phyloP scores from a whole-genome alignment of 805 yeast species.

The Kuraishia ogatae region DNA sequence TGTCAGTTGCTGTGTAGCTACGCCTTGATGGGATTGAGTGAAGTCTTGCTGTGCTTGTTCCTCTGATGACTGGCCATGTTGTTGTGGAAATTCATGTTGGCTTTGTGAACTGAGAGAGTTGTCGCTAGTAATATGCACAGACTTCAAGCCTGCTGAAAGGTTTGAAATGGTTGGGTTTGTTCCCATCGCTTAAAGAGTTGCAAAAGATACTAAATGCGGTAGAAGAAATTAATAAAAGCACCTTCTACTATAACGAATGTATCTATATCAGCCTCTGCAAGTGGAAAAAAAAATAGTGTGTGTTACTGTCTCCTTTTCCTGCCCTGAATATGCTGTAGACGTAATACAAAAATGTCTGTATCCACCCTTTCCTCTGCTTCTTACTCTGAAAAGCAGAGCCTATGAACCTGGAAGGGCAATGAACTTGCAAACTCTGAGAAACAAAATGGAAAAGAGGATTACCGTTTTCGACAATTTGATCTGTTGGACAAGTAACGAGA shows the following conservation, averaged over 20 bases:
- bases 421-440: no score
- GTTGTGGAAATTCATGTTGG: conserved; percentile 2
- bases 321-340: no score
- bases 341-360: no score
- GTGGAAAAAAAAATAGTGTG: neutral
- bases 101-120: conserved; percentile 5
- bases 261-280: neutral
- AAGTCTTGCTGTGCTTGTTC: conserved; percentile 3
- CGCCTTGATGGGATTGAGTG: neutral
- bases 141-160: conserved; percentile 28
- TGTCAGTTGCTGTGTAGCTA: neutral
- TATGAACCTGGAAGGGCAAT: no score
- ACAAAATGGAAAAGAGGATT: no score
- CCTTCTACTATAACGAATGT: neutral
- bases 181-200: neutral
- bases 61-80: conserved; percentile 2
- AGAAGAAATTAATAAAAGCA: neutral
- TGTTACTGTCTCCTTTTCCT: neutral
- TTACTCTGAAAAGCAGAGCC: no score
- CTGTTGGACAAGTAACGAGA: no score
- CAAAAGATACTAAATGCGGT: no score
- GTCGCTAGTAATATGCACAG: conserved; percentile 23
- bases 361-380: no score
- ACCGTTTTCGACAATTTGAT: no score
- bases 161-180: conserved; percentile 24